Conservation (phyloP, 1,139 yeast species). For the Suhomyces yuchorum region DNA sequence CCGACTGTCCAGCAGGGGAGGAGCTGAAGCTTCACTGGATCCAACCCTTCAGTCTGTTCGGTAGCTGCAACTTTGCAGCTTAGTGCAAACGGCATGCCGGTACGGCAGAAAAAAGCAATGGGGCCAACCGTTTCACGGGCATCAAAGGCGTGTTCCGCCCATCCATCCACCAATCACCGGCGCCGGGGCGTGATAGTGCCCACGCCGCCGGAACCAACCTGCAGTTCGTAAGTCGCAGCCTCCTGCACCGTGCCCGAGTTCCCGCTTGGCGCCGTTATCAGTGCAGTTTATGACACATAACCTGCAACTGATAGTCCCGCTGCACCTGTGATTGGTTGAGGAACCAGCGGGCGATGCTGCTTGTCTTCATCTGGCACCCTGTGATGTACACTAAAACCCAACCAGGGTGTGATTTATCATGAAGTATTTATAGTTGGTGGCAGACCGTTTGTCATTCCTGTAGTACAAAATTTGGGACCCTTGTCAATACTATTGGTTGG, state of each 20-base stretch:
- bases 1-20: too few relatives aligned
- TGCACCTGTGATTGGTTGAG: conserved; percentile 2
- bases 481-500: not conserved
- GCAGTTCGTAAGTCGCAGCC: not conserved
- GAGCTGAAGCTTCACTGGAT: too few relatives aligned
- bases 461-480: not conserved
- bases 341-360: not conserved
- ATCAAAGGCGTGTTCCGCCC: not conserved
- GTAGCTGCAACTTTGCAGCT: not conserved
- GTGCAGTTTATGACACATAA: not conserved
- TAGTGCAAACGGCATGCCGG: not conserved
- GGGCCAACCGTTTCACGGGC: not conserved
- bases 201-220: conserved; percentile 1
- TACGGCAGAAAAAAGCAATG: not conserved
- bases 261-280: conserved; percentile 5
- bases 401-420: conserved; percentile 6
- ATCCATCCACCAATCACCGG: conserved; percentile 1
- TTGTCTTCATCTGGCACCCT: not conserved
- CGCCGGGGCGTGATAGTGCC: not conserved
- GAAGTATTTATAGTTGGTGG: conserved; percentile 1
- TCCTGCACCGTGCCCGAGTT: not conserved
- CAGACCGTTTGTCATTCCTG: not conserved
- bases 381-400: not conserved
- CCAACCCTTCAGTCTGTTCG: not conserved
- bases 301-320: conserved; percentile 5